A percentile compares a stretch with the other conserved stretches of the same genome.
These are phyloP conservation scores for Pascua sp. DNA, from an alignment of 1,284 basidiomycete species.

Conservation along the genomic window DNA sequence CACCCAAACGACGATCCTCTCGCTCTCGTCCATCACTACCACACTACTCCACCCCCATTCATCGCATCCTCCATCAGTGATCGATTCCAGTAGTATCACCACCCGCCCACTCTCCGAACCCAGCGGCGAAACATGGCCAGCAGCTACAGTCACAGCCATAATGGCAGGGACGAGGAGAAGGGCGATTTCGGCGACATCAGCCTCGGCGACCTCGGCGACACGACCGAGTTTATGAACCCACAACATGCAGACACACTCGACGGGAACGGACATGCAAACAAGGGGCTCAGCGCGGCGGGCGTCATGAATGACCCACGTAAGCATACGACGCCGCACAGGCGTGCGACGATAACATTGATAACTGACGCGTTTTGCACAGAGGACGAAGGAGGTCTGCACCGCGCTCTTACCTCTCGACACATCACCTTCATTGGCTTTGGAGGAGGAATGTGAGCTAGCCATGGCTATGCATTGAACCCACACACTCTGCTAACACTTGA, in stretches of 20 bases:
- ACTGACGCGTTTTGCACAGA: not conserved
- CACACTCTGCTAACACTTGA: not conserved
- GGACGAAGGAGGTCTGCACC: conserved; percentile 3
- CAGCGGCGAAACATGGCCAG: too few relatives aligned
- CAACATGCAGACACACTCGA: not conserved
- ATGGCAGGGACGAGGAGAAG: not conserved
- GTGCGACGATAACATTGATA: too few relatives aligned
- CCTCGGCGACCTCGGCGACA: conserved; percentile 5
- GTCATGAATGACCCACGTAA: conserved; percentile 5
- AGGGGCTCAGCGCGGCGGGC: not conserved
- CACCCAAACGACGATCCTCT: too few relatives aligned
- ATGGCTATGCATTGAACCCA: not conserved
- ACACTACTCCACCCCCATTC: too few relatives aligned
- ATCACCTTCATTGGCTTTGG: conserved; percentile 14
- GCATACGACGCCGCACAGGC: not conserved
- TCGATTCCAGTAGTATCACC: too few relatives aligned
- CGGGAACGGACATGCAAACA: not conserved
- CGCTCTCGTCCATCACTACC: too few relatives aligned
- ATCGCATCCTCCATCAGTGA: too few relatives aligned
- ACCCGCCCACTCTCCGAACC: too few relatives aligned
- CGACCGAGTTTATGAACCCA: conserved; percentile 7
- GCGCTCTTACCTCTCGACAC: conserved; percentile 10
- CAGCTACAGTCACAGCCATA: too few relatives aligned
- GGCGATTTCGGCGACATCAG: conserved; percentile 8
- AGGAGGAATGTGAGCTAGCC: conserved; percentile 10